Conservation (phyloP, 495 filamentous ascomycete species). For the Penicillium goetzii region DNA sequence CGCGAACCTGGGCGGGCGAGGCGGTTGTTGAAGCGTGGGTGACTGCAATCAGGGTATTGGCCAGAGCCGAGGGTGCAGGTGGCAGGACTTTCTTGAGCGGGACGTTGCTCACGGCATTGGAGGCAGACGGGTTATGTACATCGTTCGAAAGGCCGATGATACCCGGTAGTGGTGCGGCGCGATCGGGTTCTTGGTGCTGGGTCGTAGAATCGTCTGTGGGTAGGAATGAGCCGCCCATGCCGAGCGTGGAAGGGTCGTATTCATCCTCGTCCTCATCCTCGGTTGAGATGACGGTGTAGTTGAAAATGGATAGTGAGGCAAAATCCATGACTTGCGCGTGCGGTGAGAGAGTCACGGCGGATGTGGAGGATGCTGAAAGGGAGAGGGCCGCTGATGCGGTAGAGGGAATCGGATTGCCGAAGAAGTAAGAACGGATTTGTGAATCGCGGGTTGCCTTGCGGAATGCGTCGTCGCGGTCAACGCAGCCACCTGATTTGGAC, state of each 20-base stretch:
- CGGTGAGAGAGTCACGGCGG: constrained; percentile 76
- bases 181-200: constrained; percentile 27
- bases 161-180: constrained; percentile 29
- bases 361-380: constrained; percentile 38
- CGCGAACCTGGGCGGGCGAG: constrained; percentile 69
- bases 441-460: constrained; percentile 71
- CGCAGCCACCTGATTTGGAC: constrained; percentile 86
- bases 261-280: constrained; percentile 53
- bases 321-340: constrained; percentile 81
- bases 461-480: constrained; percentile 76
- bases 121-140: constrained; percentile 5
- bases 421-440: constrained; percentile 90
- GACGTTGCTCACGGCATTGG: constrained; percentile 28
- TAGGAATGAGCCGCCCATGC: constrained; percentile 48
- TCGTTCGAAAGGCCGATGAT: constrained; percentile 29
- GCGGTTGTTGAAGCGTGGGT: constrained; percentile 71
- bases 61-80: constrained; percentile 38
- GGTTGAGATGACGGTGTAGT: constrained; percentile 49
- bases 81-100: constrained; percentile 43
- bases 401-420: constrained; percentile 64
- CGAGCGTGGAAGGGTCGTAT: constrained; percentile 48
- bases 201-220: constrained; percentile 39
- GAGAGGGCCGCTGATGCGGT: constrained; percentile 39
- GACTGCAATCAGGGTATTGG: constrained; percentile 76
- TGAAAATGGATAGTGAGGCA: constrained; percentile 71